Base-by-base conservation (phyloP, 1,284 basidiomycete genomes). In the Phylloboletellus chloephorus region DNA sequence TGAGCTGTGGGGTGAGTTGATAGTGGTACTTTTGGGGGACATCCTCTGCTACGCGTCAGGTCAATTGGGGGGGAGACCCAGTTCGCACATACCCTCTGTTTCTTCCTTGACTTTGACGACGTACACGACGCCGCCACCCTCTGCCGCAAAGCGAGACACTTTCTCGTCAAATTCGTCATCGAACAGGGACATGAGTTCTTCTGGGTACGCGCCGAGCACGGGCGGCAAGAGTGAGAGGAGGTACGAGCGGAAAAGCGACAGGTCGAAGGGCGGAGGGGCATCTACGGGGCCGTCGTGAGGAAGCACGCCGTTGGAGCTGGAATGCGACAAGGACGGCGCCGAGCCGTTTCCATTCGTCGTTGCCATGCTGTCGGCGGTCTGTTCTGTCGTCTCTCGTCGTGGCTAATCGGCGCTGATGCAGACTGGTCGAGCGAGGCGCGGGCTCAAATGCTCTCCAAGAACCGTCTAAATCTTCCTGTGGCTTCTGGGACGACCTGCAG, bases 81-180 rank as follows among this genome's bases (percentile, higher is more conserved):
- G 21, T 20, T 15, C 43, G 5, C 17, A 38, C 53, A 73, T 52
- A 83, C 82, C 80, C 63, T 86, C 83, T 12, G 66, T 66, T 40
- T 86, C 84, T 36, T 83, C 79, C 60, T 71, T 81, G 50, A 72
- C 68, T 66, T 90, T 89, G 24, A 86, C 79, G 31, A 91, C 76
- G 63, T 91, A 91, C 38, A 90, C 67, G 32, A 80, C 81, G 12
- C 72, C 78, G 4, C 78, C 80, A 23, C 76, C 78, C 51, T 91
- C 88, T 7, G 69, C 67, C 15, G 83, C 82, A 64, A 90, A 92
- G 41, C 80, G 74, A 36, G 73, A 63, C 16, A 87, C 78, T 51
- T 76, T 78, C 52, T 86, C 85, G 39, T 82, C 74, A 52, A 87
- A 91, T 43, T 81, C 82, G 31, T 76, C 71, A 51, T 86, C 81